Evolutionary conservation across 129 eudicot genomes (phyloP), one percentile per base, ranked within the genome.

Genomic region (Centella asiatica): DNA sequence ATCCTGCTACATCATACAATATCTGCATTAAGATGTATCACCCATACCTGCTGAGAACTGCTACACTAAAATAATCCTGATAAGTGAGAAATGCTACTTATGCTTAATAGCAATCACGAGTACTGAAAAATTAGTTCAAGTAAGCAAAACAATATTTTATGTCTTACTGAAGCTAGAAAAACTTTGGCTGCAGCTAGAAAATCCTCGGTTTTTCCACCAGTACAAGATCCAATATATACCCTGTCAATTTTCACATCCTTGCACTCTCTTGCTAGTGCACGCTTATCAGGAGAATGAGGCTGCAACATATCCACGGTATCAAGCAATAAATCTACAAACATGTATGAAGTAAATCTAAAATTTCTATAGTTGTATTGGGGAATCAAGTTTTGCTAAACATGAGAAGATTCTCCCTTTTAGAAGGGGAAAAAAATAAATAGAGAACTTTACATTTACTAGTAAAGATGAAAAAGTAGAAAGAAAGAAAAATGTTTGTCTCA

Each of bases 281-380:
- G 95, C 51, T 93, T 93, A 76, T 93, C 96, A 33, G 99, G 99
- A 65, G 99, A 93, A 70, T 93, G 96, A 76, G 99, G 99, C 96
- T 93, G 83, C 58, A 18, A 23, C 5, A 29, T 18, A 44, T 24
- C 1, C 9, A 19, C 5, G 27, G 34, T 18, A 44, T 58, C 50
- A 39, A 50, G 4, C 6, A 12, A 4, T 25, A 19, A 56, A 29
- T 29, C 23, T 29, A 12, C n/a, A 67, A 53, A 44, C 54, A 60
- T 40, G 18, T 6, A 11, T 33, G 5, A 57, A 42, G 36, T 18
- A 26, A 25, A 51, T 51, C 2, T 10, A 51, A 51, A 22, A 10
- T 51, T 51, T n/a, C n/a, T n/a, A n/a, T n/a, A n/a, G n/a, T n/a
- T n/a, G n/a, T n/a, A n/a, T n/a, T n/a, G n/a, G n/a, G n/a, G n/a